Percentiles rank a stretch among this genome's conserved stretches.
phyloP scores from a whole-genome alignment of 805 yeast genomes.

The Brettanomyces custersianus region DNA sequence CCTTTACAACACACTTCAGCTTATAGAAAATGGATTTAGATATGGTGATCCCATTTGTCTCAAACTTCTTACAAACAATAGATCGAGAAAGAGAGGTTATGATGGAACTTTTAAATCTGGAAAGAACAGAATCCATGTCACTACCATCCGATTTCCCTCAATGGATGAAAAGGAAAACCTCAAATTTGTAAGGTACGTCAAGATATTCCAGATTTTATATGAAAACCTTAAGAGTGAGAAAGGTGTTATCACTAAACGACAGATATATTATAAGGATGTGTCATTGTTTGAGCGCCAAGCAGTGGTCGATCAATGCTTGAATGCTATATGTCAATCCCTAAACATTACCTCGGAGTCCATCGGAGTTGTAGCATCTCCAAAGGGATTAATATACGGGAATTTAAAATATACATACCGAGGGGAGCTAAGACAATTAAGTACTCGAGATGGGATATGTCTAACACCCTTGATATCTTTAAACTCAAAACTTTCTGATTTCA shows the following conservation, averaged over 20 bases:
- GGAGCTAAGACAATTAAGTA: conserved; percentile 1
- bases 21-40: conserved; percentile 21
- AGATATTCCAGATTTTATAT: neutral
- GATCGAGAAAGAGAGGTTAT: neutral
- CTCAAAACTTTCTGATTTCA: conserved; percentile 12
- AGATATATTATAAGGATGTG: conserved; percentile 51
- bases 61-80: conserved; percentile 5
- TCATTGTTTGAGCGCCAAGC: conserved; percentile 37
- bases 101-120: conserved; percentile 1
- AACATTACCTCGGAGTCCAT: conserved; percentile 29
- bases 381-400: conserved; percentile 44
- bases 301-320: conserved; percentile 31
- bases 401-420: conserved; percentile 14
- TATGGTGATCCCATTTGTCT: conserved; percentile 17
- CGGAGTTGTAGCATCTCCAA: conserved; percentile 43
- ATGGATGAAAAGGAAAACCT: conserved; percentile 1
- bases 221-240: neutral
- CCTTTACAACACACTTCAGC: conserved; percentile 8
- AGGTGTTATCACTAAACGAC: conserved; percentile 37
- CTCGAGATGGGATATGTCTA: conserved; percentile 16
- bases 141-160: neutral
- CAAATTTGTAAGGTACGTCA: conserved; percentile 1
- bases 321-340: conserved; percentile 29
- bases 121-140: neutral
- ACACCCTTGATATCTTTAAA: conserved; percentile 31